Evolutionary conservation across 345 rosid genomes (phyloP), one percentile per base, ranked within the genome.

Genomic region (Eucalyptus camaldulensis): DNA sequence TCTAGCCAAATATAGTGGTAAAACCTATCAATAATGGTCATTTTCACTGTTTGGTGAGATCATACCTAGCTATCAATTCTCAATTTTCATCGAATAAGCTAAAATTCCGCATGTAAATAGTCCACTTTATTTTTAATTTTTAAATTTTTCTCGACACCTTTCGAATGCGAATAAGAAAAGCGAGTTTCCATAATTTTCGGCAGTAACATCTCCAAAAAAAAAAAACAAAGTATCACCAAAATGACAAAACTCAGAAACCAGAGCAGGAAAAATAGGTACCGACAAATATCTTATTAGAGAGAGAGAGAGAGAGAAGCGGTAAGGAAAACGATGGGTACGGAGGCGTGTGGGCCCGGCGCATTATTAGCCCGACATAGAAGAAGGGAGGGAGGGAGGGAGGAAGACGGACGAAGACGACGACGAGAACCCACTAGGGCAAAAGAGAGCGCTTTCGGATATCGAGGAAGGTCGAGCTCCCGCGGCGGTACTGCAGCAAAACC

Each of bases 1-100:
- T 31, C 0, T 17, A 3, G 4, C 11, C 80, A 33, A 31, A 16
- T 3, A 69, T 2, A 69, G 0, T 8, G 80, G 4, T 69, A 16
- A 69, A 33, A 69, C 12, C 4, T 33, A 15, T 19, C 12, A 6
- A 72, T 9, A 17, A 72, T 17, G 44, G 12, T 17, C 25, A 17
- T 69, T 72, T 72, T 19, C 11, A 33, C 37, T 5, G 81, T 37
- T 37, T 19, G 81, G 27, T 37, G 22, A 72, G 45, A 72, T 72
- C 0, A 10, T 5, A 10, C 22, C 22, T 10, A 37, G 13, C 27
- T 3, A 19, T 72, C 43, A 25, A 72, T 37, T 72, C 81, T 72
- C 27, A 72, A 5, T 69, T n/a, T 7, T n/a, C 5, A 13, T n/a
- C 15, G 17, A 27, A 67, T 67, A 67, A n/a, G 43, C 40, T 67